phyloP scores from a whole-genome alignment of 2,329 filamentous ascomycete genomes.

The Zymoseptoria pseudotritici region DNA sequence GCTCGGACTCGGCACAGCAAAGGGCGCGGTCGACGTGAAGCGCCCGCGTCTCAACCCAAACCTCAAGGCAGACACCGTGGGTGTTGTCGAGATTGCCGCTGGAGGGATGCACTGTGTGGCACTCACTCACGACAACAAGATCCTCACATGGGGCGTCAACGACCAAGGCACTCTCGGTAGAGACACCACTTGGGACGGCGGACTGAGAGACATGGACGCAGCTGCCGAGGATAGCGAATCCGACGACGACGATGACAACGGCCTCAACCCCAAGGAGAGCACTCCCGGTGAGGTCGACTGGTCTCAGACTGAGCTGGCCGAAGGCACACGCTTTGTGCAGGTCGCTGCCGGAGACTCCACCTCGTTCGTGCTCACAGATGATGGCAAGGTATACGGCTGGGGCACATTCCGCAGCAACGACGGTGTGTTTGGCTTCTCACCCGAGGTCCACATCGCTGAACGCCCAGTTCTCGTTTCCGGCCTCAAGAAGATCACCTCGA shows the following conservation, averaged over 20 bases:
- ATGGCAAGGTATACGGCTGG: slow-evolving; percentile 74
- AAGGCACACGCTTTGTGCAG: slow-evolving; percentile 57
- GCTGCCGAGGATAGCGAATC: slow-evolving; percentile 51
- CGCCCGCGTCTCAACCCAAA: slow-evolving; percentile 62
- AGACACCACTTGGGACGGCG: slow-evolving; percentile 62
- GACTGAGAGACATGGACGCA: slow-evolving; percentile 46
- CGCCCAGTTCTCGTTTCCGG: slow-evolving; percentile 51
- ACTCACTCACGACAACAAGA: slow-evolving; percentile 71
- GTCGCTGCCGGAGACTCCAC: slow-evolving; percentile 67
- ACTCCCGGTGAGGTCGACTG: slow-evolving; percentile 47
- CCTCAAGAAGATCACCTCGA: slow-evolving; percentile 58
- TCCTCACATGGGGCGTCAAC: slow-evolving; percentile 82
- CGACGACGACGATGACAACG: slow-evolving; percentile 50
- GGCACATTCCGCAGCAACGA: slow-evolving; percentile 69
- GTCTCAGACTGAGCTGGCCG: slow-evolving; percentile 34
- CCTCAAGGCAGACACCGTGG: slow-evolving; percentile 49
- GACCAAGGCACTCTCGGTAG: slow-evolving; percentile 75
- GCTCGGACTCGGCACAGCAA: slow-evolving; percentile 65
- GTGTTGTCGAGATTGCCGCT: slow-evolving; percentile 67
- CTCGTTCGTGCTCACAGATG: slow-evolving; percentile 67
- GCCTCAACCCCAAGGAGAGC: slow-evolving; percentile 64
- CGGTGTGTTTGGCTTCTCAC: slow-evolving; percentile 58
- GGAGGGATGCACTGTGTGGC: slow-evolving; percentile 78
- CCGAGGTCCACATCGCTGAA: slow-evolving; percentile 45
- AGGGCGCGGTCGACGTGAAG: slow-evolving; percentile 63